Base-by-base conservation (phyloP, 2,329 filamentous ascomycete genomes). In the Botrytis squamosa region DNA sequence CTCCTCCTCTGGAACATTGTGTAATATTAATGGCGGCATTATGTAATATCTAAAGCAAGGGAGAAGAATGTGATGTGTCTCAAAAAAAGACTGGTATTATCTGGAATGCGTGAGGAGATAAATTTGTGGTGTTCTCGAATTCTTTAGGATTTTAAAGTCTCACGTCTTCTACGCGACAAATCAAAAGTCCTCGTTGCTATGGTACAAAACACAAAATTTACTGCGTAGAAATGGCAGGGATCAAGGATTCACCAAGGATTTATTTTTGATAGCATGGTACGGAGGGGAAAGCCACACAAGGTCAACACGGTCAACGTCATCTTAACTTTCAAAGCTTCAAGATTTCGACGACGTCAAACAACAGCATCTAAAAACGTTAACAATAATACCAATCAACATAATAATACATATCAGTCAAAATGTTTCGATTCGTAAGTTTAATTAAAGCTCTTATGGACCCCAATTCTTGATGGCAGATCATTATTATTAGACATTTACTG, bases 1-100 rank as follows among this genome's bases (percentile, higher is more conserved):
- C 80, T 91, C 90, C 69, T 91, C 89, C 77, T 91, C 89, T 73
- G 89, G 89, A 76, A 91, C 90, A 80, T 91, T 91, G 80, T 92
- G 90, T 49, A 92, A 84, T 79, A 91, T 91, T 74, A 91, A 84
- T 77, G 90, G 90, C 73, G 89, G 86, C 89, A 91, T 91, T 76
- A 76, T 80, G 67, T 38, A 72, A 57, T 60, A 29, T 29, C 8
- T 60, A 67, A 68, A 57, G 66, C 40, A 55, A 73, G 59, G 71
- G 66, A 59, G 65, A 62, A 72, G 64, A 67, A 49, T 71, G 72
- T 72, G 70, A 74, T 18, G 33, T 73, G 64, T 69, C 64, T 62
- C 8, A 44, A 40, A 69, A 69, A 49, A 42, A 25, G 40, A 38
- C 18, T 46, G 66, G 71, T 52, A 25, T 40, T 20, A 44, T 71